Conservation (phyloP, 1,284 basidiomycete genomes). For the Ustilago cynodontis region DNA sequence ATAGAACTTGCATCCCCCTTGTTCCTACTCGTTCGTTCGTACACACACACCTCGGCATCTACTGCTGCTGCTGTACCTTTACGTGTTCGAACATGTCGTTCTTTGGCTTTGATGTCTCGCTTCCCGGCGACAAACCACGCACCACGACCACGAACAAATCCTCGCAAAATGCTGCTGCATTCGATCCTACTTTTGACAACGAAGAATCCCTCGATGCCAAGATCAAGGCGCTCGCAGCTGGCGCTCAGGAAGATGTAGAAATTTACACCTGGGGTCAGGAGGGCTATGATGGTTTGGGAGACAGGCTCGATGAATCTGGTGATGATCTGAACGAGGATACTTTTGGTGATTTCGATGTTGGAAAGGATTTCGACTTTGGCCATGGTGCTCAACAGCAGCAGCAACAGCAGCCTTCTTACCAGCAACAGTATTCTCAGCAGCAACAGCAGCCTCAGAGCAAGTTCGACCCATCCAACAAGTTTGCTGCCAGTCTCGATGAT, state of each 20-base stretch:
- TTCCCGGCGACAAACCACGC: slow-evolving; percentile 61
- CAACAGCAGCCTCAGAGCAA: slow-evolving; percentile 39
- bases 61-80: no score
- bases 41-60: no score
- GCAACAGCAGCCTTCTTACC: slow-evolving; percentile 13
- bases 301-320: slow-evolving; percentile 80
- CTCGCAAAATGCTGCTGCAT: slow-evolving; percentile 33
- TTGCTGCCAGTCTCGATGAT: slow-evolving; percentile 67
- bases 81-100: slow-evolving; percentile 64
- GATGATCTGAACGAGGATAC: slow-evolving; percentile 79
- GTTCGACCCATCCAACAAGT: slow-evolving; percentile 52
- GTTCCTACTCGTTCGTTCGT: no score
- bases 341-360: slow-evolving; percentile 76
- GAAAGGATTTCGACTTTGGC: slow-evolving; percentile 92
- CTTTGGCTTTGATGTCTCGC: slow-evolving; percentile 68
- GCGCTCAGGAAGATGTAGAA: slow-evolving; percentile 79
- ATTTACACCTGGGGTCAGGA: slow-evolving; percentile 90
- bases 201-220: slow-evolving; percentile 65
- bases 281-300: slow-evolving; percentile 88
- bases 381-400: slow-evolving; percentile 61
- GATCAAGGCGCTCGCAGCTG: slow-evolving; percentile 73
- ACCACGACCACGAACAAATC: no score
- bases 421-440: slow-evolving; percentile 15
- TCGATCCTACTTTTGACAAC: slow-evolving; percentile 57
- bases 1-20: no score